Percentiles rank a stretch among this genome's conserved stretches.
Conservation (phyloP, 1,284 basidiomycete genomes). For the Stygiomarasmius scandens region DNA sequence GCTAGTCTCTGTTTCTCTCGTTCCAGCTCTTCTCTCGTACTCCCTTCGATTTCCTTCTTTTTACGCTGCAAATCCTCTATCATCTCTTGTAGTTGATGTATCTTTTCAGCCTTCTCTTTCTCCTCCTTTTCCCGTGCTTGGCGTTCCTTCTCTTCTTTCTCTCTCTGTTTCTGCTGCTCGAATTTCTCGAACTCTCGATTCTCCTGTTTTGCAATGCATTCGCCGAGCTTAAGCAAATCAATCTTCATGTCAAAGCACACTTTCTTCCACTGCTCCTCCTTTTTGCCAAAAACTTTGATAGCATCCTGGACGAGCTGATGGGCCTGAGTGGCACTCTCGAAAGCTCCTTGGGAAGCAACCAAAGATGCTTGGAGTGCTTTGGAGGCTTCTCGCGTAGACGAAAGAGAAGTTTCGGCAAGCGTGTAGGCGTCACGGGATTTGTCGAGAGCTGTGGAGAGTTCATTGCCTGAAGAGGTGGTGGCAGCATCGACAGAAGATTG, state of each 20-base stretch:
- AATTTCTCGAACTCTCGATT: not conserved
- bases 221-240: not conserved
- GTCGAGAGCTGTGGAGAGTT: not conserved
- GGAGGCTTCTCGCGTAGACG: not conserved
- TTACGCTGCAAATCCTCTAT: too few species aligned
- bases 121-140: not conserved
- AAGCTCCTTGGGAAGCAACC: not conserved
- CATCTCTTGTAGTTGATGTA: too few species aligned
- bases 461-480: not conserved
- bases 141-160: not conserved
- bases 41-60: not conserved
- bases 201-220: not conserved
- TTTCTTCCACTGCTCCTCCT: not conserved
- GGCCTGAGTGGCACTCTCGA: not conserved
- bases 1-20: not conserved
- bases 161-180: not conserved
- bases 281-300: not conserved
- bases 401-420: not conserved
- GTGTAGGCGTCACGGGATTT: not conserved
- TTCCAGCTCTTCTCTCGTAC: not conserved
- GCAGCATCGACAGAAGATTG: not conserved
- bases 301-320: not conserved
- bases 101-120: too few species aligned
- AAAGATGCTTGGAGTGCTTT: not conserved
- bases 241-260: not conserved